Evolutionary conservation across 75 land plant species (phyloP).

Genomic region (Picea sitchensis): DNA sequence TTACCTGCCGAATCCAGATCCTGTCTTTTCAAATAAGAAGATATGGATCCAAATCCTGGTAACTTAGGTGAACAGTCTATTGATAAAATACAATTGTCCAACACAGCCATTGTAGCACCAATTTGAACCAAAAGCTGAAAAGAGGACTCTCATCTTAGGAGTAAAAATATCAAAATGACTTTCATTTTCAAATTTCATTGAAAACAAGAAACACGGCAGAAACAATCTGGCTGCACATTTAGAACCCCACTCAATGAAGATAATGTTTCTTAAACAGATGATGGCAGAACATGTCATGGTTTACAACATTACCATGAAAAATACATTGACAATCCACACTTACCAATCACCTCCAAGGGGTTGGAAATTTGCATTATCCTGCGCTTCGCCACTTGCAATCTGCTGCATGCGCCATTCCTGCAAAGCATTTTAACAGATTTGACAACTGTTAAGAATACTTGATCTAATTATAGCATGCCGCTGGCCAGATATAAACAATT

Average conservation of each 20-base stretch:
- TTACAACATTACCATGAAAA: background rate
- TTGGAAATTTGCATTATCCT: slow-evolving; percentile 96
- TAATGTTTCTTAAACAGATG: background rate
- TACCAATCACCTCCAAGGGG: slow-evolving; percentile 95
- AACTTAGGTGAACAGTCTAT: no score
- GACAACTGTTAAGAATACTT: background rate
- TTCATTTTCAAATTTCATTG: no score
- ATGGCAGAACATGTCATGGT: background rate
- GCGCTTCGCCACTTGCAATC: slow-evolving; percentile 90
- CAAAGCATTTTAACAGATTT: background rate
- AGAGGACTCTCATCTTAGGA: no score
- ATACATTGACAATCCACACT: slow-evolving; percentile 1
- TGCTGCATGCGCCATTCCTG: slow-evolving; percentile 92
- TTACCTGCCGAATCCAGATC: no score
- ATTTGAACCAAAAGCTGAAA: no score
- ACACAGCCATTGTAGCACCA: no score
- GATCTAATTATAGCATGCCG: background rate
- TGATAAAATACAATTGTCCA: no score
- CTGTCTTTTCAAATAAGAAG: no score
- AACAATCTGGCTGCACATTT: background rate
- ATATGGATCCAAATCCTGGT: no score
- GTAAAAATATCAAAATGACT: no score
- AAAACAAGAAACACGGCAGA: background rate
- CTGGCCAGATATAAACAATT: background rate
- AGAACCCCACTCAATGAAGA: background rate